Conservation (phyloP, 2,329 filamentous ascomycete genomes). For the Stagonosporopsis rhizophila region DNA sequence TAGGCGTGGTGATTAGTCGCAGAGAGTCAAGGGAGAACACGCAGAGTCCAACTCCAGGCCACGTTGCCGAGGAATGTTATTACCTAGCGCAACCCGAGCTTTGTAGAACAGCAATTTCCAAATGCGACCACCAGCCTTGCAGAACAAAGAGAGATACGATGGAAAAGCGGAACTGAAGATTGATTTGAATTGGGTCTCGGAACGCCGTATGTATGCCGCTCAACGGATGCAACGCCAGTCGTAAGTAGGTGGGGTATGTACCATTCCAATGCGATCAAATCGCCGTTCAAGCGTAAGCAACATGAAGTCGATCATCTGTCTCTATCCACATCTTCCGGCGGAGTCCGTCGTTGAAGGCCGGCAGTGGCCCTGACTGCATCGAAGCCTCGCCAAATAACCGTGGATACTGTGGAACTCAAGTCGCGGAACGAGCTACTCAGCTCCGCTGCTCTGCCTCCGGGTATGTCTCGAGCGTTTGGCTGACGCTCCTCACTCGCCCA, state of each 20-base stretch:
- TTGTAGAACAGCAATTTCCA: constrained; percentile 5
- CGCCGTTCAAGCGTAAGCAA: constrained; percentile 4
- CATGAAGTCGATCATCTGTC: constrained; percentile 34
- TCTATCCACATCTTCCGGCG: constrained; percentile 43
- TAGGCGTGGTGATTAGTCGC: neutral
- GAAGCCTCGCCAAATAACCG: constrained; percentile 47
- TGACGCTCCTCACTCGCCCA: constrained; percentile 54
- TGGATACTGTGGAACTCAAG: constrained; percentile 43
- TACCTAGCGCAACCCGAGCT: constrained; percentile 2
- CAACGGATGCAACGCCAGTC: constrained; percentile 17
- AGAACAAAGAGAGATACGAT: constrained; percentile 7
- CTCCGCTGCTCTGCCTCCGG: constrained; percentile 21
- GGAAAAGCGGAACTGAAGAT: neutral
- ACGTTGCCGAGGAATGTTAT: constrained; percentile 17
- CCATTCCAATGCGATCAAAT: constrained; percentile 12
- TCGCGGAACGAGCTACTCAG: constrained; percentile 39
- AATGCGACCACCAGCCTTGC: constrained; percentile 3
- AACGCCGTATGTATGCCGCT: constrained; percentile 13
- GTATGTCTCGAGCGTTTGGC: constrained; percentile 31
- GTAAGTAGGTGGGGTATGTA: constrained; percentile 13
- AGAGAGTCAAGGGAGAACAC: constrained; percentile 9
- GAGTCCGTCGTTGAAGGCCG: constrained; percentile 38
- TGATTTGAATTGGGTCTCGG: neutral
- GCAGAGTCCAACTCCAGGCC: neutral
- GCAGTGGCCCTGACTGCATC: constrained; percentile 41